Conservation (phyloP, 2,329 filamentous ascomycete species). For the Thermomyces lanuginosus region DNA sequence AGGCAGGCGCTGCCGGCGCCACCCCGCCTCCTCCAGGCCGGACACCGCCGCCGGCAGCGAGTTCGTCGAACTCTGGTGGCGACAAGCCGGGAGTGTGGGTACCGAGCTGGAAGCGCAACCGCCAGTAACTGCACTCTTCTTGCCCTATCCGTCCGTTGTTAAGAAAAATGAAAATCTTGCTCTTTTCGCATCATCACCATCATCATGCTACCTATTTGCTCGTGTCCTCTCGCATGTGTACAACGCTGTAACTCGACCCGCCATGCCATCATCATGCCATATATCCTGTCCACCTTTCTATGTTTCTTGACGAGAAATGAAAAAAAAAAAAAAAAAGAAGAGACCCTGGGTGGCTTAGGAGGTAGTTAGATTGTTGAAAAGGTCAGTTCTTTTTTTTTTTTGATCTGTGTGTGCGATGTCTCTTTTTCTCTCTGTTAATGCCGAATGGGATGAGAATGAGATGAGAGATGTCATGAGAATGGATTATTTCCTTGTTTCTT, state of each 20-base stretch:
- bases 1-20: slow-evolving; percentile 13
- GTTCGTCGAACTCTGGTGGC: slow-evolving; percentile 7
- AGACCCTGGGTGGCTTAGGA: background rate
- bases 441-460: slow-evolving; percentile 1
- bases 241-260: too few species aligned
- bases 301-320: background rate
- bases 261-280: too few species aligned
- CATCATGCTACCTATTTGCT: slow-evolving; percentile 1
- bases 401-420: too few species aligned
- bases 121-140: slow-evolving; percentile 12
- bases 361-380: background rate
- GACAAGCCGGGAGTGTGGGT: slow-evolving; percentile 18
- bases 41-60: slow-evolving; percentile 9
- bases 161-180: slow-evolving; percentile 1
- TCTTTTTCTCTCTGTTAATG: too few species aligned
- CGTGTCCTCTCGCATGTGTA: background rate
- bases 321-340: slow-evolving; percentile 1
- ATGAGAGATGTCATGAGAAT: background rate
- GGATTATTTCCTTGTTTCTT: too few species aligned
- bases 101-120: slow-evolving; percentile 22
- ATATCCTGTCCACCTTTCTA: too few species aligned
- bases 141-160: slow-evolving; percentile 1
- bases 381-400: background rate
- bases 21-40: slow-evolving; percentile 7
- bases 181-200: slow-evolving; percentile 5